Base-by-base conservation (phyloP, 192 early-diverging fungal species). In the Podila verticillata region DNA sequence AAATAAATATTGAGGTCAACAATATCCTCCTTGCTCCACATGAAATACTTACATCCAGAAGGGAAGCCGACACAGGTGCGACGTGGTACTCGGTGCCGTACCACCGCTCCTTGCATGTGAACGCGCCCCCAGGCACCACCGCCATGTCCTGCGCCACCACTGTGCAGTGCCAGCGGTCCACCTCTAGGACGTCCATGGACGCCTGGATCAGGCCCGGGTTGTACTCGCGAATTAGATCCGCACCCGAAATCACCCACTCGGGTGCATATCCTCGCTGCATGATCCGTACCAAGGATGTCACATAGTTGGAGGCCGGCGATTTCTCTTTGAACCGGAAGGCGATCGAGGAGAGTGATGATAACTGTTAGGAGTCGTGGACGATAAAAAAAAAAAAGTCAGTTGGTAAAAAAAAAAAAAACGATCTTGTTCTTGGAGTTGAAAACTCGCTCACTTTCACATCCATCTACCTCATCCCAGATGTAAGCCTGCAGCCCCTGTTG, bases 51-150 rank as follows among this genome's bases (percentile, higher is more conserved):
- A 84, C 83, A 60, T 83, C 66, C 65, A 86, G 75, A 56, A 95
- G 73, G 3, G 72, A 70, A 13, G 81, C 58, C 2, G 84, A 72
- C 22, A 95, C 75, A 15, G 84, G 64, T 29, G 84, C 75, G 58
- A 93, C 84, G 24, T 86, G 81, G 67, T 96, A 97, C 57, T 93
- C 89, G 2, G 93, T 92, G 13, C 87, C 92, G 65, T 97, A 99
- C 88, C 92, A 94, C 39, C 85, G 65, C 44, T 96, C 96, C 59
- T 86, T 89, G 24, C 83, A 54, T 54, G 84, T 90, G 10, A 79
- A 75, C 12, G 72, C 70, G 12, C 85, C 81, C 1, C 83, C 84
- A 22, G 73, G 66, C 8, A 75, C 61, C 10, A 68, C 20, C 7
- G 24, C 13, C 0, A 20, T 1, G 36, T 75, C 61, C 56, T 75